Evolutionary conservation across 768 basidiomycete species (phyloP).

Genomic region (Termitomyces sp.): DNA sequence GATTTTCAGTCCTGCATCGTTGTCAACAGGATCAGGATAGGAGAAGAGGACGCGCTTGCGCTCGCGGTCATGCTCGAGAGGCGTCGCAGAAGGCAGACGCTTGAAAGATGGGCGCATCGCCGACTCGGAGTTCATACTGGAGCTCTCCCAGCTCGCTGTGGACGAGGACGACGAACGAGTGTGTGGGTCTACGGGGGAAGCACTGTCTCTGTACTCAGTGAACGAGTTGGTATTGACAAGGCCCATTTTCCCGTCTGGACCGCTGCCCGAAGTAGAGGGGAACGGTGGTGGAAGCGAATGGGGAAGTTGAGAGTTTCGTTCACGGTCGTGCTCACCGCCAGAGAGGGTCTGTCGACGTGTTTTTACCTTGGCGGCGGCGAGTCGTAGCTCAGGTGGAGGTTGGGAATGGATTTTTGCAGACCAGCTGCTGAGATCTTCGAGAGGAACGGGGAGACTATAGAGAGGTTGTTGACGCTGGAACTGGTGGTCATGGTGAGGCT

Average conservation of each 20-base stretch:
- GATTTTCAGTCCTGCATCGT: neutral
- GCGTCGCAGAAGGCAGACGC: conserved; percentile 1
- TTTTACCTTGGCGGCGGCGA: neutral
- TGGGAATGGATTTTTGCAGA: neutral
- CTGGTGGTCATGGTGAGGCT: neutral
- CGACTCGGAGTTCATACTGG: neutral
- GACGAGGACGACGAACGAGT: neutral
- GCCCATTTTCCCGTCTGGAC: neutral
- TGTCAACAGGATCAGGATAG: neutral
- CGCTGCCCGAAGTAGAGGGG: neutral
- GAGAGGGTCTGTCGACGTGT: neutral
- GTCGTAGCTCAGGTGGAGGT: neutral
- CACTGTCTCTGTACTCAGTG: neutral
- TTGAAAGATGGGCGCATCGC: conserved; percentile 1
- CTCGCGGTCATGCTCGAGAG: neutral
- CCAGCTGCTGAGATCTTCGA: neutral
- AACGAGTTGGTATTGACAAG: neutral
- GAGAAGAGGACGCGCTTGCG: neutral
- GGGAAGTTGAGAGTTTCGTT: neutral
- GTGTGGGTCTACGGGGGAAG: neutral
- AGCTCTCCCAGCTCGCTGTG: neutral
- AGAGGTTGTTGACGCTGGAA: neutral
- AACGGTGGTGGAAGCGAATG: neutral
- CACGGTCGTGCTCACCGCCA: neutral
- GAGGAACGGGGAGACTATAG: neutral